phyloP scores from a whole-genome alignment of 2,329 filamentous ascomycete genomes.

The Penicillium nordicum region DNA sequence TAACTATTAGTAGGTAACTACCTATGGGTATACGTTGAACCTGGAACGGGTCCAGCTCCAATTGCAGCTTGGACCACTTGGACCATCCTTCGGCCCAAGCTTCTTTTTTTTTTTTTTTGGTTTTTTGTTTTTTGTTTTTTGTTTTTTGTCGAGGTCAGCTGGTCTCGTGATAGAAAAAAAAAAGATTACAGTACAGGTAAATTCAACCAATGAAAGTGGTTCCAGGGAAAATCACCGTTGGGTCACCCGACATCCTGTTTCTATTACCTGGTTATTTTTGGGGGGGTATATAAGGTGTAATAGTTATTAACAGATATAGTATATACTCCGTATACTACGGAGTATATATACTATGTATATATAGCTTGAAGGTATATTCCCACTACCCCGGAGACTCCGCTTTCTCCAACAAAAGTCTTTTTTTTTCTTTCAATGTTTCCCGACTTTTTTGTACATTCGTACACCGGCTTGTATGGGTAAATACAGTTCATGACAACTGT shows the following conservation, averaged over 20 bases:
- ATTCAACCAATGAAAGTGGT: conserved; percentile 26
- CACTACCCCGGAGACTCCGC: conserved; percentile 10
- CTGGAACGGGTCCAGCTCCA: conserved; percentile 1
- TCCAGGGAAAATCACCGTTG: conserved; percentile 37
- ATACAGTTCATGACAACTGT: neutral
- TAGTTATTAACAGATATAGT: neutral
- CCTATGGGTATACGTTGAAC: neutral
- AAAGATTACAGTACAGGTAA: neutral
- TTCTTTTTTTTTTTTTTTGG: conserved; percentile 6
- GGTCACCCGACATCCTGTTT: conserved; percentile 37
- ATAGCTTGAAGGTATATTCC: neutral
- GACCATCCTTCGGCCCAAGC: conserved; percentile 20
- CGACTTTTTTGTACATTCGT: neutral
- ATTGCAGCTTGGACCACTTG: conserved; percentile 13
- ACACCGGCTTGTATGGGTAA: conserved; percentile 5
- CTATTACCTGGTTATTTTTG: neutral
- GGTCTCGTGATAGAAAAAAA: conserved; percentile 20
- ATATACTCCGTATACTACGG: neutral
- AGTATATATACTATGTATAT: conserved; percentile 1
- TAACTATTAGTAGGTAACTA: neutral
- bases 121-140: neutral
- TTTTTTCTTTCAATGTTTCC: neutral
- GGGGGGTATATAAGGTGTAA: neutral
- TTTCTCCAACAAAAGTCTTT: conserved; percentile 4
- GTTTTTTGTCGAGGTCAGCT: conserved; percentile 17